phyloP scores from a whole-genome alignment of 73 alveolate genomes.

The Stentor coeruleus region DNA sequence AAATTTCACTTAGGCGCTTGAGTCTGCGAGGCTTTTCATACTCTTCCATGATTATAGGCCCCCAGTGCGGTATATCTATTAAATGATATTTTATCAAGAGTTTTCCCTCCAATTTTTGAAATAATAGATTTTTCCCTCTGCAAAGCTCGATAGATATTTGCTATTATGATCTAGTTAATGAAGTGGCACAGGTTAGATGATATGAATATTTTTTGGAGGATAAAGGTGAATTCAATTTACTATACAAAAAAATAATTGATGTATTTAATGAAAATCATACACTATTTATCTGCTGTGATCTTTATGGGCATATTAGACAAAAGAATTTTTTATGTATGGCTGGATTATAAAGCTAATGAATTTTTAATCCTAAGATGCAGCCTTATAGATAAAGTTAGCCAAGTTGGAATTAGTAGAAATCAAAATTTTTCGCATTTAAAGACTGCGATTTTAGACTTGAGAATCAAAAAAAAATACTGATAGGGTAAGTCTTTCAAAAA shows the following conservation, averaged over 20 bases:
- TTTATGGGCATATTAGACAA: constrained; percentile 82
- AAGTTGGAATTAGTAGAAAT: not conserved
- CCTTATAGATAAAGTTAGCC: not conserved
- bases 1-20: not conserved
- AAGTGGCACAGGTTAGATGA: no score
- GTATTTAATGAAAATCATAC: constrained; percentile 10
- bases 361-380: not conserved
- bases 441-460: constrained; percentile 42
- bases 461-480: constrained; percentile 91
- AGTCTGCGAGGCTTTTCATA: not conserved
- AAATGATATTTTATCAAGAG: no score
- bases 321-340: constrained; percentile 79
- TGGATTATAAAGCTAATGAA: constrained; percentile 32
- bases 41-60: not conserved
- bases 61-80: no score
- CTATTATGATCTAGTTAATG: no score
- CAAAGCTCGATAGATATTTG: no score
- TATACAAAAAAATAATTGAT: constrained; percentile 39
- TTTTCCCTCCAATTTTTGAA: no score
- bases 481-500: constrained; percentile 59
- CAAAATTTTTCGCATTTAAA: not conserved
- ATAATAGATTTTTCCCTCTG: no score
- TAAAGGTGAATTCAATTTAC: no score
- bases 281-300: constrained; percentile 66
- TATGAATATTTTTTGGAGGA: no score